phyloP scores from a whole-genome alignment of 495 filamentous ascomycete species.

The Penicillium malachiteum region DNA sequence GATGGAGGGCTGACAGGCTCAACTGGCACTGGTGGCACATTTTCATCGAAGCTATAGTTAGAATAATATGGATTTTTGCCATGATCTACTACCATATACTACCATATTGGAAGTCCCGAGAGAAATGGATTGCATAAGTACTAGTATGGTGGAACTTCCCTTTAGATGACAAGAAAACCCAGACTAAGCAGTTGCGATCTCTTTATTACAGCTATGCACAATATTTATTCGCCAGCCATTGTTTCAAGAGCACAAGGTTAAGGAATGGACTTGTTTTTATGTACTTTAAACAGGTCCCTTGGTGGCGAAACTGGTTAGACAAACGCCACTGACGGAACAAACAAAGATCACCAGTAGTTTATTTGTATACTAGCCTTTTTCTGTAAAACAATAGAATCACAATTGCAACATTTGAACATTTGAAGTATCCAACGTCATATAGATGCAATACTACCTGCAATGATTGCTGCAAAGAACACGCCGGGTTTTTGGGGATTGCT shows the following conservation, averaged over 20 bases:
- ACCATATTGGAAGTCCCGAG: too few relatives aligned
- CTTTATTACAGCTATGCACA: too few relatives aligned
- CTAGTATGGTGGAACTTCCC: too few relatives aligned
- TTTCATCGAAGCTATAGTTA: too few relatives aligned
- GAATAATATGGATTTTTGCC: too few relatives aligned
- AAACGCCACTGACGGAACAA: neutral
- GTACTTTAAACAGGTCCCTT: neutral
- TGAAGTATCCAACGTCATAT: neutral
- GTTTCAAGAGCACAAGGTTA: too few relatives aligned
- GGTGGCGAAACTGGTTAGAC: neutral
- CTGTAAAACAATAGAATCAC: neutral
- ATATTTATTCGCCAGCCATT: too few relatives aligned
- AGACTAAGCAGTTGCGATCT: too few relatives aligned
- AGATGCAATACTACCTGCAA: neutral
- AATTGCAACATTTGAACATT: neutral
- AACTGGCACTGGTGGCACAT: constrained; percentile 12
- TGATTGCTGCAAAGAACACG: neutral
- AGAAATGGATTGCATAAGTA: too few relatives aligned
- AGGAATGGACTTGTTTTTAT: neutral
- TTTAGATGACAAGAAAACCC: too few relatives aligned
- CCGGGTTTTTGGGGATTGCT: too few relatives aligned
- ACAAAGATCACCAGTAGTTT: neutral
- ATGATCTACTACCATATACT: too few relatives aligned
- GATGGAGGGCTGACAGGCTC: constrained; percentile 23
- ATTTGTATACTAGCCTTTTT: neutral